phyloP scores from a whole-genome alignment of 2,329 filamentous ascomycete species.

The Penicillium sp. region DNA sequence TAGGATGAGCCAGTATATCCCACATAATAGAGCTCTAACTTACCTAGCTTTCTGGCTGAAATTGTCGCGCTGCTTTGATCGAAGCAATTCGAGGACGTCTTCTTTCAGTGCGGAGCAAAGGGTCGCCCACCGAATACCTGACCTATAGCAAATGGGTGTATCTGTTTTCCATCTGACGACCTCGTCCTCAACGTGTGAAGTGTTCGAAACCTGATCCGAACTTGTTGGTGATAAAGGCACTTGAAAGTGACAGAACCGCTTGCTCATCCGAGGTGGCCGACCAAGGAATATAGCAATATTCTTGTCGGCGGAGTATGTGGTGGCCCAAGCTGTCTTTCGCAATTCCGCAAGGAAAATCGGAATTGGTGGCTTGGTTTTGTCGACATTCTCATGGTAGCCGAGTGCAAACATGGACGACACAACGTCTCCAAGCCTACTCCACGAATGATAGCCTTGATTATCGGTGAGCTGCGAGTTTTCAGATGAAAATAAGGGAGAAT shows the following conservation, averaged over 20 bases:
- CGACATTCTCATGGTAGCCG: slow-evolving; percentile 45
- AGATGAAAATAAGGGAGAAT: background rate
- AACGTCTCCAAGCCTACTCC: slow-evolving; percentile 47
- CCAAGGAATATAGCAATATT: slow-evolving; percentile 49
- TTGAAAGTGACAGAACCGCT: slow-evolving; percentile 40
- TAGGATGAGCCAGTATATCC: background rate
- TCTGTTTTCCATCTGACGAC: background rate
- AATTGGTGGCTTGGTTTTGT: slow-evolving; percentile 21
- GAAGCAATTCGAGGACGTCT: slow-evolving; percentile 24
- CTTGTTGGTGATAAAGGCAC: slow-evolving; percentile 16
- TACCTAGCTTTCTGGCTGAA: slow-evolving; percentile 16
- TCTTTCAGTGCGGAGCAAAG: slow-evolving; percentile 27
- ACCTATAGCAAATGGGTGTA: slow-evolving; percentile 17
- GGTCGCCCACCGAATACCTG: slow-evolving; percentile 25
- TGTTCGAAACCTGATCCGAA: background rate
- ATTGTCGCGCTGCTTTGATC: slow-evolving; percentile 19
- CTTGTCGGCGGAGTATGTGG: slow-evolving; percentile 47
- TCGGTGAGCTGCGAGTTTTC: background rate
- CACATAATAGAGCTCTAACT: background rate
- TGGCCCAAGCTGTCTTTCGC: slow-evolving; percentile 39
- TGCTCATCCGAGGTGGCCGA: slow-evolving; percentile 44
- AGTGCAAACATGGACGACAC: slow-evolving; percentile 45
- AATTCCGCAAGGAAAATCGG: slow-evolving; percentile 39
- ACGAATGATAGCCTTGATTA: slow-evolving; percentile 42
- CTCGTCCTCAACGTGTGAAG: slow-evolving; percentile 8